phyloP scores from a whole-genome alignment of 371 early-diverging fungal genomes.

The Funneliformis caledonium region DNA sequence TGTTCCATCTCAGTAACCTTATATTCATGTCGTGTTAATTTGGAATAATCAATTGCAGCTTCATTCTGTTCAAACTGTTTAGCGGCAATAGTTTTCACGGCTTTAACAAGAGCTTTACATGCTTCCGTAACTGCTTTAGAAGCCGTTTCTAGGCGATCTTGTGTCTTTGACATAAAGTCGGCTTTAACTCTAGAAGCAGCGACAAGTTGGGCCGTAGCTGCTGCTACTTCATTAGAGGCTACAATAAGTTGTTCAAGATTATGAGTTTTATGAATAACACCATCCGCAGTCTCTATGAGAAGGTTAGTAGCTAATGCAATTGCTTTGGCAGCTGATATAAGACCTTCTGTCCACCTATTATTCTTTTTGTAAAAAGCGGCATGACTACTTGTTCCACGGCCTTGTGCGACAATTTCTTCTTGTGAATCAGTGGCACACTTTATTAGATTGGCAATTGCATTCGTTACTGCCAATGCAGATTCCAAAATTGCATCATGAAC shows the following conservation, averaged over 20 bases:
- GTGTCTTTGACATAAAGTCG: slow-evolving; percentile 87
- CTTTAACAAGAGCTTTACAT: slow-evolving; percentile 88
- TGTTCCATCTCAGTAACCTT: slow-evolving; percentile 97
- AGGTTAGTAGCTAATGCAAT: slow-evolving; percentile 91
- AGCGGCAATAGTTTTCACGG: slow-evolving; percentile 86
- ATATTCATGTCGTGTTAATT: slow-evolving; percentile 87
- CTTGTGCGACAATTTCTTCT: slow-evolving; percentile 96
- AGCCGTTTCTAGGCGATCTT: slow-evolving; percentile 89
- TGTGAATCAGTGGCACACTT: slow-evolving; percentile 93
- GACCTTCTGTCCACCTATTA: slow-evolving; percentile 98
- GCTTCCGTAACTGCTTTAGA: slow-evolving; percentile 94
- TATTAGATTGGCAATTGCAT: slow-evolving; percentile 93
- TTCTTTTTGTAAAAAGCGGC: slow-evolving; percentile 98
- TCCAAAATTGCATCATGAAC: slow-evolving; percentile 92
- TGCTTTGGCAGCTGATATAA: slow-evolving; percentile 96
- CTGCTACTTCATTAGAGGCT: slow-evolving; percentile 94
- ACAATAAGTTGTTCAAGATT: slow-evolving; percentile 94
- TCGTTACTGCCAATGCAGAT: slow-evolving; percentile 89
- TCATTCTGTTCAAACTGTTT: slow-evolving; percentile 64
- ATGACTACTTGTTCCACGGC: slow-evolving; percentile 81
- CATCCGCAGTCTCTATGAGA: slow-evolving; percentile 95
- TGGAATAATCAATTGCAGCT: slow-evolving; percentile 70
- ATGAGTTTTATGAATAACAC: slow-evolving; percentile 90
- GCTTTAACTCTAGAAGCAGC: slow-evolving; percentile 97
- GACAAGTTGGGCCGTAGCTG: slow-evolving; percentile 96